Conservation (phyloP, 228 moss, liverwort and hornwort genomes). For the Sphagnum fallax region DNA sequence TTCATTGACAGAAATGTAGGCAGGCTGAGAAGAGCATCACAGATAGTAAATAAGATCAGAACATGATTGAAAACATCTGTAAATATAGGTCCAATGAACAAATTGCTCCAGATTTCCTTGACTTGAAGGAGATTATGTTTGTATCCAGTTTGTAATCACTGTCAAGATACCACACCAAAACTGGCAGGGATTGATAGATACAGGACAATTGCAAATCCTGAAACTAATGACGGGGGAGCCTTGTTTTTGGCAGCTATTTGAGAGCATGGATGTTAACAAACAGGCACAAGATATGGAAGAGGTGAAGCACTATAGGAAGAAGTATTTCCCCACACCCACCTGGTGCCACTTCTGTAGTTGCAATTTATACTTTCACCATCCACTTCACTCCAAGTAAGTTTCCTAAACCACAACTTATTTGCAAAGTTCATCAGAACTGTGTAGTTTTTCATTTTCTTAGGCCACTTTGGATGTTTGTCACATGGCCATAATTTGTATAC, state of each 20-base stretch:
- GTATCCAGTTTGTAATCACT: background rate
- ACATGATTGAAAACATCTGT: background rate
- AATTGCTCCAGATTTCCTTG: background rate
- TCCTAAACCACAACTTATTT: background rate
- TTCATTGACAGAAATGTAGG: background rate
- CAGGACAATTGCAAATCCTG: too few relatives aligned
- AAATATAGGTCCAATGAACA: background rate
- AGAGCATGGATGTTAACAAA: slow-evolving; percentile 36
- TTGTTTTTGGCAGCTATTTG: slow-evolving; percentile 44
- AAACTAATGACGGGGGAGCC: background rate
- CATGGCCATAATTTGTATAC: background rate
- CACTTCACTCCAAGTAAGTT: slow-evolving; percentile 61
- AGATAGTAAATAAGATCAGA: background rate
- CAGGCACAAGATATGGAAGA: slow-evolving; percentile 43
- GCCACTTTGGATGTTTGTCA: too few relatives aligned
- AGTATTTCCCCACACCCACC: slow-evolving; percentile 55
- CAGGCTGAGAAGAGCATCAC: background rate
- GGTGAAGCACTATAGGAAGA: slow-evolving; percentile 48
- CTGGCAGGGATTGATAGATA: too few relatives aligned
- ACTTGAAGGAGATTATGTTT: background rate
- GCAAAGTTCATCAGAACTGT: too few relatives aligned
- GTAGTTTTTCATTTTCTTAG: too few relatives aligned
- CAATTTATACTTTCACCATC: slow-evolving; percentile 68
- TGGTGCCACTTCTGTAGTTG: slow-evolving; percentile 64
- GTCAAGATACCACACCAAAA: too few relatives aligned